phyloP scores from a whole-genome alignment of 2,329 filamentous ascomycete genomes.

The Talaromyces pinophilus region DNA sequence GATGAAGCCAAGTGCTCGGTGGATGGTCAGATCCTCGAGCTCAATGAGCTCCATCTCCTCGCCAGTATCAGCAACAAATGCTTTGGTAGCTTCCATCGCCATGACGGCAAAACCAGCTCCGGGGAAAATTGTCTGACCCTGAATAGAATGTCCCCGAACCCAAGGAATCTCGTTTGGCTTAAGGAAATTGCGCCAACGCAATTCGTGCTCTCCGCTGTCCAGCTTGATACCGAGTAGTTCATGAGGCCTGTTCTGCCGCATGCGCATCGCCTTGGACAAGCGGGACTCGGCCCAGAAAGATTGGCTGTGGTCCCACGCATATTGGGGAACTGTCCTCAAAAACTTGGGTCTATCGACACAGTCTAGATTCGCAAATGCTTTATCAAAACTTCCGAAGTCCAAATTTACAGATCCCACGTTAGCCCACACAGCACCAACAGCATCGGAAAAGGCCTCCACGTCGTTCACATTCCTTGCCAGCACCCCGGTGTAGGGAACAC shows the following conservation, averaged over 20 bases:
- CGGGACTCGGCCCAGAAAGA: slow-evolving; percentile 28
- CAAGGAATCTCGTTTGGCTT: slow-evolving; percentile 36
- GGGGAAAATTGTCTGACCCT: slow-evolving; percentile 36
- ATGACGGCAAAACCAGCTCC: slow-evolving; percentile 34
- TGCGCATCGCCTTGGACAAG: slow-evolving; percentile 6
- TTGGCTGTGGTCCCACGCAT: slow-evolving; percentile 27
- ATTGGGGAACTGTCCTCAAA: slow-evolving; percentile 21
- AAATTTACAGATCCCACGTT: slow-evolving; percentile 23
- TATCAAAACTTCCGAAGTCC: not conserved
- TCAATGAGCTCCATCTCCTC: slow-evolving; percentile 7
- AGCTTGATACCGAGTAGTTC: slow-evolving; percentile 24
- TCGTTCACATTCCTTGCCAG: slow-evolving; percentile 24
- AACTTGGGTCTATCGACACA: not conserved
- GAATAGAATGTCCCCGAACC: slow-evolving; percentile 38
- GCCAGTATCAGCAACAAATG: slow-evolving; percentile 4
- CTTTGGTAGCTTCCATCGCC: slow-evolving; percentile 30
- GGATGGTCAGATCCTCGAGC: slow-evolving; percentile 4
- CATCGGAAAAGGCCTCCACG: slow-evolving; percentile 21
- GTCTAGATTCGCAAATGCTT: not conserved
- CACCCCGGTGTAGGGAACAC: slow-evolving; percentile 24
- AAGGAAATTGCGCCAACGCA: slow-evolving; percentile 37
- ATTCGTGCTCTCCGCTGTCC: slow-evolving; percentile 27
- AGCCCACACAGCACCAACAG: slow-evolving; percentile 28
- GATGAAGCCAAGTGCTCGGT: slow-evolving; percentile 4
- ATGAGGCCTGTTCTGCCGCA: slow-evolving; percentile 9